A percentile compares a stretch with the other conserved stretches of the same genome.
Conservation (phyloP, 73 alveolate genomes). For the Stentor roeselii region DNA sequence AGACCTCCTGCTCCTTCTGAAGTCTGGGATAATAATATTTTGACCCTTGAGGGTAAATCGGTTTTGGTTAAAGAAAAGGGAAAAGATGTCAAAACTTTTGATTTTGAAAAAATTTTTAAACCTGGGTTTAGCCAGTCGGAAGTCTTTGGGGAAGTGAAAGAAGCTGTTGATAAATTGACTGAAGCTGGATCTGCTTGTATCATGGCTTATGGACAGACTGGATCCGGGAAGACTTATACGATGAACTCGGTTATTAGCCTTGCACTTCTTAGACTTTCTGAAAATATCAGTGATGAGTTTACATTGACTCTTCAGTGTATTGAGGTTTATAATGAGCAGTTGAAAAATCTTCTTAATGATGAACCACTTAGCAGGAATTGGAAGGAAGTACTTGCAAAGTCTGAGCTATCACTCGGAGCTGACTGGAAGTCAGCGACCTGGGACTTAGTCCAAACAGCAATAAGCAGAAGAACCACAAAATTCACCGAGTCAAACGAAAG, state of each 20-base stretch:
- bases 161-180: background rate
- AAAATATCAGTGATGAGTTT: background rate
- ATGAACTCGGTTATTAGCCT: background rate
- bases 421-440: background rate
- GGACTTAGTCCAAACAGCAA: slow-evolving; percentile 1
- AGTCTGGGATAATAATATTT: background rate
- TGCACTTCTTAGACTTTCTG: background rate
- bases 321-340: slow-evolving; percentile 24
- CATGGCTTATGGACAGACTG: slow-evolving; percentile 31
- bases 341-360: slow-evolving; percentile 5
- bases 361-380: slow-evolving; percentile 3
- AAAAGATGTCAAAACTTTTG: slow-evolving; percentile 19
- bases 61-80: background rate
- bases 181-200: slow-evolving; percentile 13
- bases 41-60: background rate
- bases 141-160: background rate
- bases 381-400: background rate
- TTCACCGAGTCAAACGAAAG: slow-evolving; percentile 80
- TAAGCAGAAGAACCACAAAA: slow-evolving; percentile 76
- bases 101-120: slow-evolving; percentile 22
- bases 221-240: slow-evolving; percentile 24
- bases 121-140: background rate
- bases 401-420: background rate
- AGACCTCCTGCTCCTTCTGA: slow-evolving; percentile 4
- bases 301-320: background rate